Base-by-base conservation (phyloP, 1,139 yeast species). In the Wickerhamomyces sp. region DNA sequence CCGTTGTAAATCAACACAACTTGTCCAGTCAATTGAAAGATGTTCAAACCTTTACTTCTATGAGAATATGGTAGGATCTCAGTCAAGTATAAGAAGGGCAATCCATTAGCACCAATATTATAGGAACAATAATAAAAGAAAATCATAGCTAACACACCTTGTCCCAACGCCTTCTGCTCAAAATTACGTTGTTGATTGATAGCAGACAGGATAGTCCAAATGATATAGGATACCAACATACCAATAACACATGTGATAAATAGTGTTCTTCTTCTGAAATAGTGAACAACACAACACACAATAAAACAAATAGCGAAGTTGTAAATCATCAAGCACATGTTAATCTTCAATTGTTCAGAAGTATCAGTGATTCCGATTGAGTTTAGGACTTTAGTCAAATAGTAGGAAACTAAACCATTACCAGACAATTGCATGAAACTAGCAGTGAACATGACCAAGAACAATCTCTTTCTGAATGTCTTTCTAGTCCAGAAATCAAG, bases 341-440 rank as follows among this genome's bases (percentile, higher is more conserved):
- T 74, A 43, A 74, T 70, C 45, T 66, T 51, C 42, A 73, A 63
- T 55, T 74, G 76, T 44, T 55, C 55, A 7, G 57, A 54, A 7
- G 63, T 53, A 7, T 58, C 60, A 29, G 72, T 71, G 45, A 71
- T 70, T 39, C 79, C 78, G 50, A 74, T 70, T 10, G 76, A 66
- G 43, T 64, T 57, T 51, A 74, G 63, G 20, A 74, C 78, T 45
- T 64, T 64, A 38, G 65, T 66, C 46, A 75, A 59, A 54, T 74
- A 74, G 59, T 73, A 74, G 1, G 77, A 69, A 18, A 74, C 74
- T 38, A 74, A 61, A 39, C 76, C 77, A 46, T 72, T 73, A 51
- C 80, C 80, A 30, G 73, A 67, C 41, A 73, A 63, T 49, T 74
- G 77, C 65, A 68, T 67, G 53, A 70, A 59, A 18, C 60, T 48